Evolutionary conservation across 768 basidiomycete species (phyloP).

Genomic region (Tricholoma sp.): DNA sequence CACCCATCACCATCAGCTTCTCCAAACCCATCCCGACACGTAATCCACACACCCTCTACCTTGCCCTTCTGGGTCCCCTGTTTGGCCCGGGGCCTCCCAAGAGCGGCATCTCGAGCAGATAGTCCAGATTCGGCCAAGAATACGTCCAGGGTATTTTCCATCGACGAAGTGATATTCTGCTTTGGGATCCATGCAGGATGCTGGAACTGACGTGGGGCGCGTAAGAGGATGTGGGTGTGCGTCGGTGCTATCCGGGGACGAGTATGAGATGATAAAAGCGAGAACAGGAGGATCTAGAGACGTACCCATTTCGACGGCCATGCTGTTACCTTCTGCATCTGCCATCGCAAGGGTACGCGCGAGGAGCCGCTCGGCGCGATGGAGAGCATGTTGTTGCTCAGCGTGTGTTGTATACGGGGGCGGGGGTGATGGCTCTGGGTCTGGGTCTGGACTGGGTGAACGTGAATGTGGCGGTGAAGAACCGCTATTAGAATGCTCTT

Average conservation of each 20-base stretch:
- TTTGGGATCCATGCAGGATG: constrained; percentile 45
- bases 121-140: constrained; percentile 34
- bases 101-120: neutral
- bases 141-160: constrained; percentile 34
- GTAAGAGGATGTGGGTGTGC: constrained; percentile 41
- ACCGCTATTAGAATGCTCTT: constrained; percentile 2
- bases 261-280: neutral
- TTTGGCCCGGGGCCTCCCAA: neutral
- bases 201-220: constrained; percentile 40
- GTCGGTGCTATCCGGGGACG: constrained; percentile 31
- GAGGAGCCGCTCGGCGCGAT: constrained; percentile 28
- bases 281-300: neutral
- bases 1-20: constrained; percentile 7
- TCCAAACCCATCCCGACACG: constrained; percentile 21
- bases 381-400: constrained; percentile 23
- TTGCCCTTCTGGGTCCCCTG: constrained; percentile 18
- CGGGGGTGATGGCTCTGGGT: neutral
- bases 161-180: constrained; percentile 33
- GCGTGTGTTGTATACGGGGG: constrained; percentile 12
- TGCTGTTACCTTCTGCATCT: constrained; percentile 24
- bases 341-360: constrained; percentile 27
- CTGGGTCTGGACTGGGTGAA: constrained; percentile 11
- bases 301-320: constrained; percentile 27
- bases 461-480: constrained; percentile 9
- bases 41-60: constrained; percentile 48